These are phyloP conservation scores for Pseudogymnoascus pannorum DNA, from an alignment of 2,329 filamentous ascomycete species.

Conservation along the genomic window DNA sequence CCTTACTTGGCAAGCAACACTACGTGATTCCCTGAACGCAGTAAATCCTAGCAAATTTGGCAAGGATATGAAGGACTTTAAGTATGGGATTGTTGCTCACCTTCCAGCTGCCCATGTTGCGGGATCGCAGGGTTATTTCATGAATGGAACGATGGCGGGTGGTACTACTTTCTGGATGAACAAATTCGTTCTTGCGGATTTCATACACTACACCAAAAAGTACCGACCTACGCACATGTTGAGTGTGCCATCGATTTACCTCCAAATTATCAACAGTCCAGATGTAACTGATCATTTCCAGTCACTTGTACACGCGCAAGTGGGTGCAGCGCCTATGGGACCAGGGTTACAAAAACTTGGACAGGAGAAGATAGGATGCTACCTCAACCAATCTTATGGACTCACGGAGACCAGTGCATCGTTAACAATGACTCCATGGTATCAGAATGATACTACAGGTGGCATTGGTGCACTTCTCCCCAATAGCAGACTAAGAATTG, in stretches of 20 bases:
- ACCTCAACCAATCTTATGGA: slow-evolving; percentile 83
- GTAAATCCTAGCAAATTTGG: background rate
- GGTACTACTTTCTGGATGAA: slow-evolving; percentile 51
- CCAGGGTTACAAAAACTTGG: slow-evolving; percentile 48
- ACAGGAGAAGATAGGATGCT: slow-evolving; percentile 60
- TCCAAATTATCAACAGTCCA: slow-evolving; percentile 50
- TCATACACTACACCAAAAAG: slow-evolving; percentile 44
- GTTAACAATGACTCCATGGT: slow-evolving; percentile 62
- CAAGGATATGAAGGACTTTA: background rate
- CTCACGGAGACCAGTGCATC: slow-evolving; percentile 78
- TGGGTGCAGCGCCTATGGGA: slow-evolving; percentile 46
- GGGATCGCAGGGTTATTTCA: slow-evolving; percentile 45
- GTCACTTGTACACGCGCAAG: background rate
- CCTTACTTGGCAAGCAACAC: slow-evolving; percentile 19
- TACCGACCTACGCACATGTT: slow-evolving; percentile 48
- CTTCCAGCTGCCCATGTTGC: slow-evolving; percentile 50
- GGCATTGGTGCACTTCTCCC: slow-evolving; percentile 61
- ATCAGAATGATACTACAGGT: slow-evolving; percentile 36
- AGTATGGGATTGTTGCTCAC: background rate
- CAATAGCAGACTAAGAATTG: slow-evolving; percentile 62
- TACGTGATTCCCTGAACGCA: background rate
- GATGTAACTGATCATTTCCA: slow-evolving; percentile 33
- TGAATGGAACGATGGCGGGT: background rate
- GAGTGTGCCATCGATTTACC: slow-evolving; percentile 53
- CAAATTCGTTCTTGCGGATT: slow-evolving; percentile 48